Percentiles rank a stretch among this genome's conserved stretches.
Conservation (phyloP, 1,284 basidiomycete species). For the Cerrena zonata region DNA sequence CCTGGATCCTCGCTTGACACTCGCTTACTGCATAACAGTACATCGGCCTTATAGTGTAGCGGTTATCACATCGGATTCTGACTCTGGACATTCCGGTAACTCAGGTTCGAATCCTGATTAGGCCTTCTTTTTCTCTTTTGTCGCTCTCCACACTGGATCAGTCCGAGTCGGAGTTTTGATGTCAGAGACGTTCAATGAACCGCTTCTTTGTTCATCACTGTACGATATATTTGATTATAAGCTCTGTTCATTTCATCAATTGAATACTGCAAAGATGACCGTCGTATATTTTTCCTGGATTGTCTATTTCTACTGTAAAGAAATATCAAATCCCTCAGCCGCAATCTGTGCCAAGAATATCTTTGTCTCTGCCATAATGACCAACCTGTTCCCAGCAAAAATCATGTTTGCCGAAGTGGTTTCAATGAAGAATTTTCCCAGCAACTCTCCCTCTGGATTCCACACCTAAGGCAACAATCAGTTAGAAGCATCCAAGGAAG, state of each 20-base stretch:
- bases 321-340: conserved; percentile 29
- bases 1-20: background rate
- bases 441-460: conserved; percentile 53
- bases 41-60: conserved; percentile 44
- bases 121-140: conserved; percentile 2
- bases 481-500: conserved; percentile 1
- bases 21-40: background rate
- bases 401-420: conserved; percentile 57
- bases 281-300: too few relatives aligned
- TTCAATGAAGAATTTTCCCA: conserved; percentile 73
- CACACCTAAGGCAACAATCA: conserved; percentile 46
- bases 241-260: too few relatives aligned
- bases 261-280: too few relatives aligned
- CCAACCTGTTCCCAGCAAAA: conserved; percentile 58
- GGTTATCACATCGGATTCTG: conserved; percentile 59
- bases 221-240: too few relatives aligned
- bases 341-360: conserved; percentile 59
- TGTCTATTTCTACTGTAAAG: conserved; percentile 1
- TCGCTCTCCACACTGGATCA: too few relatives aligned
- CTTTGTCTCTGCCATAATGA: conserved; percentile 65
- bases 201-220: too few relatives aligned
- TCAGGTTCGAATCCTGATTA: conserved; percentile 10
- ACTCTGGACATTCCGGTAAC: conserved; percentile 14
- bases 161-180: too few relatives aligned
- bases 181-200: too few relatives aligned